These are phyloP conservation scores for Amphibolis antarctica DNA, from an alignment of 106 monocot genomes.

Conservation along the genomic window DNA sequence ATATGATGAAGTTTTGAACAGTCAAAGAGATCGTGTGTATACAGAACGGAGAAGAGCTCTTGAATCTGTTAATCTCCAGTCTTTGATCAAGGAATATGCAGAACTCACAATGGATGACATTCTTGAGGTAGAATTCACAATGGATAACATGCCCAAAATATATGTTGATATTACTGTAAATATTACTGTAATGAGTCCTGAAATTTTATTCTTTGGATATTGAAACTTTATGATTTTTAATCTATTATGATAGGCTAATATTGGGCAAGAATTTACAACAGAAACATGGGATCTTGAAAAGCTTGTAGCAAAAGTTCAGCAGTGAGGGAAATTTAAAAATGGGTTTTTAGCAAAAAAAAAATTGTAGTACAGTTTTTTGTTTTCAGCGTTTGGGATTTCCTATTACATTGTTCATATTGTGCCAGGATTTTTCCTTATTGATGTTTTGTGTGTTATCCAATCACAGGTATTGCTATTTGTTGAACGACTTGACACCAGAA, in stretches of 20 bases:
- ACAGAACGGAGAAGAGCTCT: constrained; percentile 84
- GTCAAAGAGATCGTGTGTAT: constrained; percentile 89
- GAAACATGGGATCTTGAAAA: constrained; percentile 79
- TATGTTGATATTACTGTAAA: too few relatives aligned
- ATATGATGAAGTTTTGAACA: constrained; percentile 92
- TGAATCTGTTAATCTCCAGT: constrained; percentile 56
- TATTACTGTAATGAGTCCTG: too few relatives aligned
- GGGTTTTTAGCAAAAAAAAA: too few relatives aligned
- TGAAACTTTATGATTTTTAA: neutral
- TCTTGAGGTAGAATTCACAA: constrained; percentile 50
- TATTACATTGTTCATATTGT: too few relatives aligned
- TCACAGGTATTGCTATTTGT: constrained; percentile 76
- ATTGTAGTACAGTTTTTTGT: too few relatives aligned
- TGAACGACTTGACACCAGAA: constrained; percentile 78
- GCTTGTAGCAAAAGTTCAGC: constrained; percentile 85
- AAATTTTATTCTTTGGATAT: neutral
- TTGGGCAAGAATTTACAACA: constrained; percentile 45
- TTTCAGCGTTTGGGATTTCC: too few relatives aligned
- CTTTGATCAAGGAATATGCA: constrained; percentile 79
- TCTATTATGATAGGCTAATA: constrained; percentile 52
- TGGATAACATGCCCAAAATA: neutral
- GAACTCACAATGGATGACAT: constrained; percentile 98
- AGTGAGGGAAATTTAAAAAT: constrained; percentile 32
- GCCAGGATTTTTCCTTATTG: neutral
- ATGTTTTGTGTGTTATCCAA: constrained; percentile 2